These are phyloP conservation scores for Smithsoniella earleae DNA, from an alignment of 163 green algal genomes.

Conservation along the genomic window DNA sequence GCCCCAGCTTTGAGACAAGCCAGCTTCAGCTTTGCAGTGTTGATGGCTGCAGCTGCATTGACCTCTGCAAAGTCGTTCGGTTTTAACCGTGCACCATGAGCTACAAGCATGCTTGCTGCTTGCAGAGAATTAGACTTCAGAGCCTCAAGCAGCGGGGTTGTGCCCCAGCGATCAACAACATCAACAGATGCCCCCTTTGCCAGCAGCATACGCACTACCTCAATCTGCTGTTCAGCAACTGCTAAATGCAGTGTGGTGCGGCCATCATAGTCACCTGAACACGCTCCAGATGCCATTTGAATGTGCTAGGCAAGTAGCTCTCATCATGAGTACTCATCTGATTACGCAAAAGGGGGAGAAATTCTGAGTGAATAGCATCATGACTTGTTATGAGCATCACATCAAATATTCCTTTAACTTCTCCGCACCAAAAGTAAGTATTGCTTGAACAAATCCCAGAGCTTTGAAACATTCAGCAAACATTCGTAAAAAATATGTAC, in stretches of 20 bases:
- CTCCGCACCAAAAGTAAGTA: too few species aligned
- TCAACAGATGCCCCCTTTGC: constrained; percentile 34
- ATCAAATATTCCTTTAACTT: too few species aligned
- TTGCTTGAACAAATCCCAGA: too few species aligned
- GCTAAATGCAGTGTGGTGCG: constrained; percentile 31
- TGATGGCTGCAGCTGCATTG: neutral
- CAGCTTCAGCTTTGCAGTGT: neutral
- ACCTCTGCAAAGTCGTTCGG: neutral
- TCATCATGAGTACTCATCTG: too few species aligned
- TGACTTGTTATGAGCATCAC: too few species aligned
- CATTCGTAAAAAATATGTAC: too few species aligned
- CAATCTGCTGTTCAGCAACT: constrained; percentile 8
- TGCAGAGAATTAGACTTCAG: neutral
- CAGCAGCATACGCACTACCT: constrained; percentile 33
- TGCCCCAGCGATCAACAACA: constrained; percentile 40
- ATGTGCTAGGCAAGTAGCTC: too few species aligned
- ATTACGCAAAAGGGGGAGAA: too few species aligned
- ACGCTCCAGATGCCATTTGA: too few species aligned
- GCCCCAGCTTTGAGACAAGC: constrained; percentile 4
- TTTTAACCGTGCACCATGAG: neutral
- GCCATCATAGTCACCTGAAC: constrained; percentile 32
- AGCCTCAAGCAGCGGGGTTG: constrained; percentile 37
- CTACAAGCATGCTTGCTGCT: neutral
- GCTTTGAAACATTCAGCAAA: too few species aligned
- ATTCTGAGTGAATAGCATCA: too few species aligned